Evolutionary conservation across 495 filamentous ascomycete species (phyloP).

Genomic region (Lepraria neglecta): DNA sequence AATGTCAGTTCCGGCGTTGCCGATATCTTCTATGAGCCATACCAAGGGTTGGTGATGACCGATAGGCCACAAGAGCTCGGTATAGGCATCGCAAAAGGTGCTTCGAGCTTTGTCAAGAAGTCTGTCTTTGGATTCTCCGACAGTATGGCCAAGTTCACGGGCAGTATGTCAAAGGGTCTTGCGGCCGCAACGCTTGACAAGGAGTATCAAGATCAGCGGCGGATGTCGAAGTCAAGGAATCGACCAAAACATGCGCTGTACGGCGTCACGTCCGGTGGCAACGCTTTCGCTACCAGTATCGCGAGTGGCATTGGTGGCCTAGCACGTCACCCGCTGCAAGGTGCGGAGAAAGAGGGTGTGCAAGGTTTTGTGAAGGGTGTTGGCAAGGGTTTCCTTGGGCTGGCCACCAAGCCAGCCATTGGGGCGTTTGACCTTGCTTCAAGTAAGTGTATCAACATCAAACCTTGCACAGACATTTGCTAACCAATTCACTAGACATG

Average conservation of each 20-base stretch:
- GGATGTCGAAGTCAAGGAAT: constrained; percentile 89
- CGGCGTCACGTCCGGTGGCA: constrained; percentile 90
- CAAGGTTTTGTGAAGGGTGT: constrained; percentile 95
- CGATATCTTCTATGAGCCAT: constrained; percentile 98
- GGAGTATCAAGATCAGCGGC: constrained; percentile 92
- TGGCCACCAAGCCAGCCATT: constrained; percentile 94
- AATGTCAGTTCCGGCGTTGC: constrained; percentile 94
- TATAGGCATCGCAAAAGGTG: constrained; percentile 90
- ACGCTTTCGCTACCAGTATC: constrained; percentile 86
- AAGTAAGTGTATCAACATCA: constrained; percentile 39
- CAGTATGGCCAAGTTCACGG: constrained; percentile 92
- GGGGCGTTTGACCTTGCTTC: constrained; percentile 95
- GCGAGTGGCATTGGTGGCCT: constrained; percentile 89
- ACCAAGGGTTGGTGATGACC: constrained; percentile 94
- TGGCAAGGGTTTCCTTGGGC: constrained; percentile 85
- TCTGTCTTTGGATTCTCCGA: constrained; percentile 95
- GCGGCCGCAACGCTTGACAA: constrained; percentile 95
- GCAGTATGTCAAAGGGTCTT: constrained; percentile 92
- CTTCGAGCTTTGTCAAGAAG: constrained; percentile 95
- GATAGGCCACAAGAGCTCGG: constrained; percentile 92
- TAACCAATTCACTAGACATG: constrained; percentile 50
- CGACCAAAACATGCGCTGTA: constrained; percentile 94
- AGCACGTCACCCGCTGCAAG: constrained; percentile 86
- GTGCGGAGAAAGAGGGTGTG: constrained; percentile 90
- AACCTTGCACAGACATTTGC: constrained; percentile 4